Evolutionary conservation across 306 rosid genomes (phyloP), one percentile per base, ranked within the genome.

Genomic region (Lablab purpureus): DNA sequence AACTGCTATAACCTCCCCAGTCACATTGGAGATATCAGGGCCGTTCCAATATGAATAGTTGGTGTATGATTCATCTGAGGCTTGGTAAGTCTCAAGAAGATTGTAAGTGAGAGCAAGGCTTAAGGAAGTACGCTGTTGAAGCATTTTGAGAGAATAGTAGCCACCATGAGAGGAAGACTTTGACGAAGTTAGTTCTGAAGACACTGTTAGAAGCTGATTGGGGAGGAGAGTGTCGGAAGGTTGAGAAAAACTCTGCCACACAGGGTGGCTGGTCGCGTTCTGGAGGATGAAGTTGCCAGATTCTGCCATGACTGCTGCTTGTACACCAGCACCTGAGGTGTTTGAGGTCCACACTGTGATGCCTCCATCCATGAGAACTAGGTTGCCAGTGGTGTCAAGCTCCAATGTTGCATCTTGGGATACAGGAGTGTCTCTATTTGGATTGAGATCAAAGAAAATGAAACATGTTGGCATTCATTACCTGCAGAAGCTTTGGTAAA

Each of bases 201-300:
- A 88, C 67, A 89, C 97, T 3, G 92, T 88, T 13, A 95, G 88
- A 63, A 93, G 99, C 71, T 95, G 99, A 69, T 90, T 87, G 3
- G 99, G 98, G 36, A 95, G 94, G 41, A 95, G 94, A 40, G 98
- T 95, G 55, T 95, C 93, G 1, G 98, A 88, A 54, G 99, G 99
- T 79, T 91, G 91, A 28, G 92, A 91, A 76, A 95, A 95, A 70
- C 98, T 95, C 86, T 95, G 94, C 99, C 99, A 95, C 43, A 87
- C 68, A 15, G 88, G 85, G 52, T 8, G 74, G 77, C 82, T 88
- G 47, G n/a, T 76, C 4, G 71, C 49, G 84, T 81, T 49, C 52
- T 80, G 84, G 76, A 95, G 88, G 47, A 91, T 86, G 84, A 95
- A 91, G 84, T 95, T 95, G 13, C 99, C 96, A 5, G 97, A 85